Base-by-base conservation (phyloP, 139 green algal genomes). In the Pseudopediastrum boryanum region DNA sequence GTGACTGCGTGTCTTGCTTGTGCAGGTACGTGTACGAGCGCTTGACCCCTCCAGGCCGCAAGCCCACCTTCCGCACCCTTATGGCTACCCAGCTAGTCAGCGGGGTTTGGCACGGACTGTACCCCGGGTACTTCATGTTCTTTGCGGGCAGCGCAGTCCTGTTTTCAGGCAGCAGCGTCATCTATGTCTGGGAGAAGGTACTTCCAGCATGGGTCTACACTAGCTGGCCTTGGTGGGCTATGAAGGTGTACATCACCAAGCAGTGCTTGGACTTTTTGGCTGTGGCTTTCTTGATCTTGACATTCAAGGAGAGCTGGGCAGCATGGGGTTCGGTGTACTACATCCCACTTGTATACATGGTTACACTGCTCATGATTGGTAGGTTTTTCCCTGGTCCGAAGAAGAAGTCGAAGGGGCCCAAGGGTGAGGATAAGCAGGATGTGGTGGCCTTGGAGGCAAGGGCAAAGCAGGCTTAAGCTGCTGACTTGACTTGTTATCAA, bases 1-100 rank as follows among this genome's bases (percentile, higher is more conserved):
- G n/a, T 62, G 9, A 6, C 52, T 62, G 52, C 52, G 63, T 29
- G 31, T 62, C 43, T 67, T 46, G 8, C 36, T n/a, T n/a, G 33
- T 43, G 39, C 75, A 89, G 87, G 31, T 90, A 97, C 62, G 94
- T 98, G 70, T 98, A 98, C 69, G 94, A 97, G 67, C 85, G 94
- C 1, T 58, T 96, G 29, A 91, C 87, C 0, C 83, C 89, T 12
- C 80, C 65, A 9, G 86, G 87, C 46, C 41, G 63, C 19, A 84
- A 78, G 35, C 84, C 93, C 23, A 84, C 81, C 51, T 94, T 97
- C 76, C 59, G 51, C 8, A 88, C 88, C 10, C 80, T 97, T 38
- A 71, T 96, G 27, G 75, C 87, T 39, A 98, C 94, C 7, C 94
- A 98, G 84, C 62, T 93, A 1, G 82, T 95, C 51, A 87, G 65